phyloP scores from a whole-genome alignment of 208 protist genomes.

The Trypanosoma rangeli region DNA sequence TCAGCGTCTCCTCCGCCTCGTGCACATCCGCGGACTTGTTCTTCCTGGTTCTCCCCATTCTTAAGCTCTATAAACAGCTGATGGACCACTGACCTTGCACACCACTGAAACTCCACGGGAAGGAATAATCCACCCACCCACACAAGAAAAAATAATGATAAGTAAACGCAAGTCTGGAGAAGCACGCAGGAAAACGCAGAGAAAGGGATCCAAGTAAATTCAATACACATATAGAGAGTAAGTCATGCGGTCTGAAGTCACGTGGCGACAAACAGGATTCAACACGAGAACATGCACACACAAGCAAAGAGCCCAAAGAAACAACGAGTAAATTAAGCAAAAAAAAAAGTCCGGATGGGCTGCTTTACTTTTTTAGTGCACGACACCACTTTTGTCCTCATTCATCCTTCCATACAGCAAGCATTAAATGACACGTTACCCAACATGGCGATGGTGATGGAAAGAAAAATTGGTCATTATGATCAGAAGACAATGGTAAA shows the following conservation, averaged over 20 bases:
- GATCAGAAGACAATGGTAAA: background rate
- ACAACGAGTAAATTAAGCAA: background rate
- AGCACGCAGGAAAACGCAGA: background rate
- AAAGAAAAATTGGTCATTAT: background rate
- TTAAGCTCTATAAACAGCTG: background rate
- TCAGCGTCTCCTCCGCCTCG: background rate
- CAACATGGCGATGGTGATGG: background rate
- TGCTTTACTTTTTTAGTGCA: background rate
- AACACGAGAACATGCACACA: too few species aligned
- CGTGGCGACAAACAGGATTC: background rate
- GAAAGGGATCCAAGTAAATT: background rate
- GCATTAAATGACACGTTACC: background rate
- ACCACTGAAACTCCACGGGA: background rate
- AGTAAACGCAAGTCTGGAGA: background rate
- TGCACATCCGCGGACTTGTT: slow-evolving; percentile 9
- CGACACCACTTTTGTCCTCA: background rate
- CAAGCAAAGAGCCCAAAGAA: too few species aligned
- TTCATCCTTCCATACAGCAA: background rate
- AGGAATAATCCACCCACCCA: background rate
- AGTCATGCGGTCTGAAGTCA: background rate
- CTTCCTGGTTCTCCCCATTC: slow-evolving; percentile 72
- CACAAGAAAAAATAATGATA: background rate
- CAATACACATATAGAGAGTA: slow-evolving; percentile 6
- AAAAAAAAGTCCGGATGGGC: background rate
- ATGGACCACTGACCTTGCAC: background rate